Evolutionary conservation across 1,284 basidiomycete genomes (phyloP).

Genomic region (Abortiporus biennis): DNA sequence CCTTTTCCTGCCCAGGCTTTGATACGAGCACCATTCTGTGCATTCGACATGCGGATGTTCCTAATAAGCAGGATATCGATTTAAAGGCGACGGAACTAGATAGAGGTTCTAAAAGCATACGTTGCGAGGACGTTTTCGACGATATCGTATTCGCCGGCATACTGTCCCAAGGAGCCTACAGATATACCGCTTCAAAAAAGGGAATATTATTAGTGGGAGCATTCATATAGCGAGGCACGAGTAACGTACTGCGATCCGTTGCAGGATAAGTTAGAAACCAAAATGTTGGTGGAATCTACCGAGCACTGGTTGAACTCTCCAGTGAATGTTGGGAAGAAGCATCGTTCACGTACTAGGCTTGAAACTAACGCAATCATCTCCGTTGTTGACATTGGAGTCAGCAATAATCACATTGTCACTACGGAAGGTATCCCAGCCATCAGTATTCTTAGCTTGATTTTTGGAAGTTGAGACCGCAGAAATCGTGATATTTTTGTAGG

Average conservation of each 20-base stretch:
- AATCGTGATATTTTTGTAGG: slow-evolving; percentile 34
- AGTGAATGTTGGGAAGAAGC: neutral
- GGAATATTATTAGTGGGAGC: neutral
- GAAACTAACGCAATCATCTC: slow-evolving; percentile 36
- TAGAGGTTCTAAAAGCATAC: slow-evolving; percentile 13
- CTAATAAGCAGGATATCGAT: slow-evolving; percentile 11
- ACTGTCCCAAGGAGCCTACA: slow-evolving; percentile 43
- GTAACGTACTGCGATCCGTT: slow-evolving; percentile 32
- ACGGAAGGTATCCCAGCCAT: slow-evolving; percentile 62
- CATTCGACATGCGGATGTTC: slow-evolving; percentile 42
- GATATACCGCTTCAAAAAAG: slow-evolving; percentile 32
- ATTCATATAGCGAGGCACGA: neutral
- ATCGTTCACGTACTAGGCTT: slow-evolving; percentile 32
- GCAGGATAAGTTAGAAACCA: slow-evolving; percentile 37
- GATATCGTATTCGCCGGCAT: slow-evolving; percentile 41
- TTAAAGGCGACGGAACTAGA: neutral
- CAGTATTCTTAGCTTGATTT: slow-evolving; percentile 44
- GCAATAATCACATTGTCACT: slow-evolving; percentile 26
- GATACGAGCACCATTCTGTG: slow-evolving; percentile 45
- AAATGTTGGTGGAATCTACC: slow-evolving; percentile 34
- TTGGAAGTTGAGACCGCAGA: slow-evolving; percentile 36
- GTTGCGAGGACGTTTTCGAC: slow-evolving; percentile 38
- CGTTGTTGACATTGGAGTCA: slow-evolving; percentile 26
- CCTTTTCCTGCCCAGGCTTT: slow-evolving; percentile 35
- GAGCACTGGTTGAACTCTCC: neutral